Evolutionary conservation across 2,329 filamentous ascomycete genomes (phyloP).

Genomic region (Decorospora gaudefroyi): DNA sequence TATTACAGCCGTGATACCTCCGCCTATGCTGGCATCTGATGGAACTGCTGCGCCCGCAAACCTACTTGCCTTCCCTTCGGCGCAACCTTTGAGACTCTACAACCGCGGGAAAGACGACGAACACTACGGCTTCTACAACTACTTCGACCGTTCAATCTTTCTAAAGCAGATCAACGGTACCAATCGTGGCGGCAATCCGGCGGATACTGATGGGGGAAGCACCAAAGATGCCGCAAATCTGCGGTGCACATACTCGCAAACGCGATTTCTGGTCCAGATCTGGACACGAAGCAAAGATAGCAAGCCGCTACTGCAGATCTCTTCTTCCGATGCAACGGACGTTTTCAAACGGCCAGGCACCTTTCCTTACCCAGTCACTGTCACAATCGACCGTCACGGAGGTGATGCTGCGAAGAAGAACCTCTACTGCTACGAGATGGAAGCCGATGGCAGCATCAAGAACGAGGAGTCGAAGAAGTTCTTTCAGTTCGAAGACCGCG

Average conservation of each 20-base stretch:
- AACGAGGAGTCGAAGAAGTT: slow-evolving; percentile 47
- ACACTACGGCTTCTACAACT: slow-evolving; percentile 92
- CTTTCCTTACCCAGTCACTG: slow-evolving; percentile 65
- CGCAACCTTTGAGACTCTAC: slow-evolving; percentile 81
- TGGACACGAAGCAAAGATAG: slow-evolving; percentile 59
- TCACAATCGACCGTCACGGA: slow-evolving; percentile 65
- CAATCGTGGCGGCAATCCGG: slow-evolving; percentile 47
- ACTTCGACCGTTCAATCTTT: slow-evolving; percentile 87
- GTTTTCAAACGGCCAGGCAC: slow-evolving; percentile 59
- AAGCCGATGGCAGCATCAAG: slow-evolving; percentile 53
- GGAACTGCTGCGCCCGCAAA: slow-evolving; percentile 73
- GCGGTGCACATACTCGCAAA: slow-evolving; percentile 64
- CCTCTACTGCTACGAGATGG: slow-evolving; percentile 64
- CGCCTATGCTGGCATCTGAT: slow-evolving; percentile 65
- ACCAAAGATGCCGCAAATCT: slow-evolving; percentile 52
- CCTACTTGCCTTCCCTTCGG: slow-evolving; percentile 68
- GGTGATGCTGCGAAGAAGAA: slow-evolving; percentile 59
- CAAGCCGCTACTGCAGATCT: slow-evolving; percentile 40
- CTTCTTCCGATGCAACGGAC: slow-evolving; percentile 42
- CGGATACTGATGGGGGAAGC: slow-evolving; percentile 58
- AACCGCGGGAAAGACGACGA: slow-evolving; percentile 80
- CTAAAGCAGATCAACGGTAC: slow-evolving; percentile 64
- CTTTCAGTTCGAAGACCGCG: slow-evolving; percentile 59
- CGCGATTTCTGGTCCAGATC: slow-evolving; percentile 64
- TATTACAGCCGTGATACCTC: slow-evolving; percentile 62